Evolutionary conservation across 1,139 yeast species (phyloP).

Genomic region (Scheffersomyces parashehatae): DNA sequence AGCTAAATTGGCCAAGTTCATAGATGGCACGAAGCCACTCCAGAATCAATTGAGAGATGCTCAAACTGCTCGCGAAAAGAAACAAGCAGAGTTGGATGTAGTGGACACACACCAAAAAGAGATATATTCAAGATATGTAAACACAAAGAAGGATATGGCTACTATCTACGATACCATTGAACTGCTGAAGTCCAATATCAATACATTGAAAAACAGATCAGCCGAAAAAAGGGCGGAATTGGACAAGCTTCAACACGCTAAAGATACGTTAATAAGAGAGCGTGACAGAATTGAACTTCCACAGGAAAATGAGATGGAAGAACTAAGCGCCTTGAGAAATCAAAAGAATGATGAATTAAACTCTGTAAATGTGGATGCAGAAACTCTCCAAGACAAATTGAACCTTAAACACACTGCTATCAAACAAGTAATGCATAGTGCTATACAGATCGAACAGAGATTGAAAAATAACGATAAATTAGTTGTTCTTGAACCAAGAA

Average conservation of each 20-base stretch:
- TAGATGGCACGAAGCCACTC: conserved; percentile 31
- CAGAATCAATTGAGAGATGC: conserved; percentile 15
- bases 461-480: conserved; percentile 55
- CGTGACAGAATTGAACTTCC: conserved; percentile 13
- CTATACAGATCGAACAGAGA: conserved; percentile 20
- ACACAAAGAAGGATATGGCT: conserved; percentile 15
- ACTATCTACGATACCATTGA: conserved; percentile 20
- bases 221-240: conserved; percentile 26
- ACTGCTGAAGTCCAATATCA: conserved; percentile 16
- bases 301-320: conserved; percentile 18
- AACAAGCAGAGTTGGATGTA: conserved; percentile 6
- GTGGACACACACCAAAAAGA: conserved; percentile 4
- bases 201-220: conserved; percentile 19
- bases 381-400: conserved; percentile 6
- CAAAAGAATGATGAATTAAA: conserved; percentile 8
- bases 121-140: conserved; percentile 4
- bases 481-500: conserved; percentile 36
- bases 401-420: conserved; percentile 8
- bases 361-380: conserved; percentile 8
- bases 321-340: conserved; percentile 12
- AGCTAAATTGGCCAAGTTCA: conserved; percentile 30
- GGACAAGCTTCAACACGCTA: conserved; percentile 15
- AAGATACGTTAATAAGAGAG: conserved; percentile 13
- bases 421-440: conserved; percentile 4
- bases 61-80: conserved; percentile 7